Evolutionary conservation across 169 alveolate genomes (phyloP).

Genomic region (Nephromyces sp.): DNA sequence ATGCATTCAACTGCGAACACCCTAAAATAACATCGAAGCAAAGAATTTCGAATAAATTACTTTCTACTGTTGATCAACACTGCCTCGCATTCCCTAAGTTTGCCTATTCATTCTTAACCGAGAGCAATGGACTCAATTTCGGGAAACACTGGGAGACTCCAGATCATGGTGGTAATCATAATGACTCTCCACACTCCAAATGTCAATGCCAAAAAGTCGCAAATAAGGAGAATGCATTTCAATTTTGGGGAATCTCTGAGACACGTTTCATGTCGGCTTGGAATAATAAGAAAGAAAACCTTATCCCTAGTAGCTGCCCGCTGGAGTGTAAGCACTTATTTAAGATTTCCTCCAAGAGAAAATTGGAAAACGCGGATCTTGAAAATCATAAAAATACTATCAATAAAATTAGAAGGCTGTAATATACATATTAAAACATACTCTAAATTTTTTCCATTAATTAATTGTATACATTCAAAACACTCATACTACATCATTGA

Average conservation of each 20-base stretch:
- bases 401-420: no score
- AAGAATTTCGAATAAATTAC: not conserved
- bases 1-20: not conserved
- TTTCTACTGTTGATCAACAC: not conserved
- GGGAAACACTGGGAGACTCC: conserved; percentile 1
- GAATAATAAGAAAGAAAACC: not conserved
- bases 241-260: not conserved
- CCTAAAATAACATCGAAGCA: not conserved
- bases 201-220: not conserved
- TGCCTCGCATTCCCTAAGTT: not conserved
- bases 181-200: not conserved
- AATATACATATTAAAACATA: no score
- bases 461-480: no score
- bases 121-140: not conserved
- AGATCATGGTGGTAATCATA: not conserved
- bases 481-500: no score
- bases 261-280: not conserved
- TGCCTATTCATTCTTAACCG: not conserved
- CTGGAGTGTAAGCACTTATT: no score
- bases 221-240: not conserved
- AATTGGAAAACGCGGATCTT: no score
- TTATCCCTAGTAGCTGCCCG: not conserved
- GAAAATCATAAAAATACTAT: no score
- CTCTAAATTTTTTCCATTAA: no score
- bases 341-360: no score